Conservation (phyloP, 2,329 filamentous ascomycete species). For the Aspergillus luchuensis region DNA sequence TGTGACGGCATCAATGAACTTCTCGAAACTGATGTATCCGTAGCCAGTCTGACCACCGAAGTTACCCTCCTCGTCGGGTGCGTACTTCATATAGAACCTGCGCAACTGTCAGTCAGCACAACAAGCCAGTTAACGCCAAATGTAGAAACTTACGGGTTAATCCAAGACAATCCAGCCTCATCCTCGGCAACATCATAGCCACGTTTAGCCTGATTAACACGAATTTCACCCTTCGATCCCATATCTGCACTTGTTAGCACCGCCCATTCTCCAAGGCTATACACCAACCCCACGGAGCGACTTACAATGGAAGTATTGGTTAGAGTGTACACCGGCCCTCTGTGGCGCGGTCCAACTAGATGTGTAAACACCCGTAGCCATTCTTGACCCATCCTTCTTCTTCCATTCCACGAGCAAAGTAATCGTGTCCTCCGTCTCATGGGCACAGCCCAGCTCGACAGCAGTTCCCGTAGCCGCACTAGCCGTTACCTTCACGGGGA, state of each 20-base stretch:
- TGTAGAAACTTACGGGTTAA: constrained; percentile 68
- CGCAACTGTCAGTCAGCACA: background rate
- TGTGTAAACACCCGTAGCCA: constrained; percentile 87
- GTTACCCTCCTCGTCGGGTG: constrained; percentile 91
- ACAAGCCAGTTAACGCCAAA: background rate
- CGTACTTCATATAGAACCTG: constrained; percentile 88
- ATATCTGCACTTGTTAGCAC: constrained; percentile 55
- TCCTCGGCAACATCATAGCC: constrained; percentile 95
- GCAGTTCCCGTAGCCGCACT: constrained; percentile 80
- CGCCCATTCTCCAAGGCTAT: background rate
- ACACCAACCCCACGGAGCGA: constrained; percentile 1
- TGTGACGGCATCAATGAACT: constrained; percentile 86
- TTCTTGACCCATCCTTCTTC: constrained; percentile 67
- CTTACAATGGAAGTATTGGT: constrained; percentile 88
- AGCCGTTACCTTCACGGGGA: constrained; percentile 76
- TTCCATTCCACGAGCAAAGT: constrained; percentile 87
- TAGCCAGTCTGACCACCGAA: constrained; percentile 90
- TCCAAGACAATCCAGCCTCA: constrained; percentile 71
- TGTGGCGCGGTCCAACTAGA: constrained; percentile 93
- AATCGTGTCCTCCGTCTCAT: constrained; percentile 89
- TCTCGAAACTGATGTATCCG: constrained; percentile 92
- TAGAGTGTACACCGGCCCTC: constrained; percentile 90
- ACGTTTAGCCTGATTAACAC: constrained; percentile 88
- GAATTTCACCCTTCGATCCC: constrained; percentile 78
- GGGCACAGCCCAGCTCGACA: constrained; percentile 73